Base-by-base conservation (phyloP, 2,329 filamentous ascomycete genomes). In the Pseudovirgaria hyperparasitica region DNA sequence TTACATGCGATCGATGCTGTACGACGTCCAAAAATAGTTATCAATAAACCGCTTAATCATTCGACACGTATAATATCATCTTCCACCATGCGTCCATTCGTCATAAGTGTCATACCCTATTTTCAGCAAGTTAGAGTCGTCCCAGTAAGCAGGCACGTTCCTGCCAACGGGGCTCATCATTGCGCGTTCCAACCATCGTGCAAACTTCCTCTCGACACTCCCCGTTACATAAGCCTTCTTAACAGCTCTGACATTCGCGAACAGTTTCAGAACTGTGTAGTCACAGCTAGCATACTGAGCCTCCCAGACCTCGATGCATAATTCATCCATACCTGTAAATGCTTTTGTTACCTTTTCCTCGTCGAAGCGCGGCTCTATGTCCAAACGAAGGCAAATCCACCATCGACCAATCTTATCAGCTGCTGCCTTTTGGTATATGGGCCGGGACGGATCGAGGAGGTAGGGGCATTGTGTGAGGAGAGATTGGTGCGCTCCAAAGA, bases 281-380 rank as follows among this genome's bases (percentile, higher is more conserved):
- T 60, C 57, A 14, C 52, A 59, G 9, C 38, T 44, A 16, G 46
- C 42, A 26, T 45, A 52, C 36, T 41, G 43, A 22, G 38, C 39
- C 40, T 67, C 60, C 39, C 60, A 65, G 4, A 63, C 60, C 22
- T 63, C 55, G n/a, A 70, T 45, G 27, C 62, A 59, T 11, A 69
- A 42, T 28, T 54, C 55, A 23, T 66, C 60, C 1, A 52, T 46
- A 2, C 55, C 58, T 0, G 47, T 54, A 35, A 69, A 69, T 1
- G 56, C 54, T n/a, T 47, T 39, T 5, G 41, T 42, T 0, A 57
- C 59, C 23, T 61, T 48, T 15, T 37, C 32, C 3, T 35, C 35
- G 4, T 46, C 49, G 41, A 63, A 69, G 9, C 53, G 51, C 1
- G 62, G 50, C 42, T 69, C 64, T 4, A 52, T 61, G 31, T 68